Evolutionary conservation across 192 early-diverging fungal species (phyloP).

Genomic region (Backusella morwellensis): DNA sequence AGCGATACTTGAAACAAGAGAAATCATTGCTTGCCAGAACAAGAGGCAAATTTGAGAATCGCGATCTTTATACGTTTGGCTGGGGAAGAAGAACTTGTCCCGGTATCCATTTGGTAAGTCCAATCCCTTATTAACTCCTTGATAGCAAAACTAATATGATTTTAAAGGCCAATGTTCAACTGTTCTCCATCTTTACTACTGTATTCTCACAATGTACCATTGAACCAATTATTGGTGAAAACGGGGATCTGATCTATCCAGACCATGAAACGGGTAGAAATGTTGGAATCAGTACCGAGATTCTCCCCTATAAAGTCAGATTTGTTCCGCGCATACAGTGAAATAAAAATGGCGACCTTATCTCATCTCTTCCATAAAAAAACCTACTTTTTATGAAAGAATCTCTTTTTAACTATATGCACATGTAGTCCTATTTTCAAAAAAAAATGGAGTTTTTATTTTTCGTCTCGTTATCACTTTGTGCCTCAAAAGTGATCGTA

Average conservation of each 20-base stretch:
- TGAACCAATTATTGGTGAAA: background rate
- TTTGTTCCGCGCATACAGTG: background rate
- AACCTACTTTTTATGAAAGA: too few species aligned
- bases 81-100: background rate
- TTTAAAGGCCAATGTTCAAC: background rate
- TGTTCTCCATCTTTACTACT: background rate
- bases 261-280: background rate
- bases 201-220: background rate
- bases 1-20: background rate
- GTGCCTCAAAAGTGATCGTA: too few species aligned
- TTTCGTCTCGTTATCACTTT: too few species aligned
- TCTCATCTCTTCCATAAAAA: too few species aligned
- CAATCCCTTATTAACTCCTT: background rate
- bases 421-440: too few species aligned
- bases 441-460: too few species aligned
- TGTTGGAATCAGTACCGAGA: background rate
- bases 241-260: background rate
- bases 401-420: too few species aligned
- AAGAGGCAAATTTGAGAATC: background rate
- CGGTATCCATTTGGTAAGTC: background rate
- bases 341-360: too few species aligned
- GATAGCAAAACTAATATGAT: background rate
- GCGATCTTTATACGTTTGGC: background rate
- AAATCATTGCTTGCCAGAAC: background rate
- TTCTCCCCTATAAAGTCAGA: background rate